Percentiles rank a stretch among this genome's conserved stretches.
phyloP scores from a whole-genome alignment of 768 basidiomycete genomes.

The Lentinula lateritia region DNA sequence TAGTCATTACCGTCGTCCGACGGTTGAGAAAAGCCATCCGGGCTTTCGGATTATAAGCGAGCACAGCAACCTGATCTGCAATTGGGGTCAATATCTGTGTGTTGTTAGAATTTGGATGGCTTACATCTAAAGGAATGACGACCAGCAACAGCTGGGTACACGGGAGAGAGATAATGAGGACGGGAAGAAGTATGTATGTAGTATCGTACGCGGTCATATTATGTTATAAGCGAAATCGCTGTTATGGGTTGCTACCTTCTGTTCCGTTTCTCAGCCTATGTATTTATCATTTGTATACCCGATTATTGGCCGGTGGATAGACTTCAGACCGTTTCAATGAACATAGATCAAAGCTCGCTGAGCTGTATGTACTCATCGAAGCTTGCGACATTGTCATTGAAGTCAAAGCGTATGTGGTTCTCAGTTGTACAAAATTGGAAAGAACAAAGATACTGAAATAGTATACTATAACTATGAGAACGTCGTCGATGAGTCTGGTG shows the following conservation, averaged over 20 bases:
- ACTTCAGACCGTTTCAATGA: not conserved
- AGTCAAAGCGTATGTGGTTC: no score
- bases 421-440: no score
- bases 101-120: not conserved
- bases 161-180: not conserved
- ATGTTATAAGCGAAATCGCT: not conserved
- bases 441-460: not conserved
- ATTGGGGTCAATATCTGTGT: not conserved
- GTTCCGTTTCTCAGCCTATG: not conserved
- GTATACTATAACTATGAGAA: not conserved
- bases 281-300: not conserved
- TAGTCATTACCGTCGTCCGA: not conserved
- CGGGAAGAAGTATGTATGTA: not conserved
- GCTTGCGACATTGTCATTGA: no score
- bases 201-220: not conserved
- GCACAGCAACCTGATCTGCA: not conserved
- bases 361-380: no score
- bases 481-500: conserved; percentile 2
- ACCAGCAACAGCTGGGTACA: not conserved
- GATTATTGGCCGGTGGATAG: not conserved
- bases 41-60: not conserved
- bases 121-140: not conserved
- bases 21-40: not conserved
- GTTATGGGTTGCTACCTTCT: not conserved
- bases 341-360: not conserved